A percentile compares a stretch with the other conserved stretches of the same genome.
Conservation (phyloP, 2,329 filamentous ascomycete species). For the Verticillium dahliae region DNA sequence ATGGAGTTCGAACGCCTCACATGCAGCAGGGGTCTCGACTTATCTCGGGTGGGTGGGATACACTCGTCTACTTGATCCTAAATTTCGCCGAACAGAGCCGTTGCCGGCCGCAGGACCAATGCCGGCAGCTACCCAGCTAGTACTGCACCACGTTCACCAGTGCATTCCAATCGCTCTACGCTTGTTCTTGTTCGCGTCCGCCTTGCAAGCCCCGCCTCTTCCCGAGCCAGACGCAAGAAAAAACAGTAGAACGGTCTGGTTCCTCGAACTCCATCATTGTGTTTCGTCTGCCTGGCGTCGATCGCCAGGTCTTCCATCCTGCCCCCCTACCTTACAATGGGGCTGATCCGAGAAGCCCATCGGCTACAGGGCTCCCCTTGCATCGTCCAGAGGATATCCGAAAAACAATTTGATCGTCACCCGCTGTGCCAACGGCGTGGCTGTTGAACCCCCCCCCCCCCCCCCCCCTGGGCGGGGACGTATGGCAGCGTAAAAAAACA, state of each 20-base stretch:
- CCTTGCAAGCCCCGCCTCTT: neutral
- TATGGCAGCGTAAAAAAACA: neutral
- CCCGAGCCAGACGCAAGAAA: neutral
- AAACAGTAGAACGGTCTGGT: neutral
- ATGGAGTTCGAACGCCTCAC: neutral
- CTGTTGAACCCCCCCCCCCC: neutral
- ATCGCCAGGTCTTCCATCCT: neutral
- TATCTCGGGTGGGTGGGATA: neutral
- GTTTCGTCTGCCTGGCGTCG: neutral
- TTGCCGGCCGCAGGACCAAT: neutral
- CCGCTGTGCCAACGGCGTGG: neutral
- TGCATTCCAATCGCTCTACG: too few species aligned
- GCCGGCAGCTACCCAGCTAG: neutral
- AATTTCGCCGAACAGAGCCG: neutral
- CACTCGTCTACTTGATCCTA: neutral
- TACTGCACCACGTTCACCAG: neutral
- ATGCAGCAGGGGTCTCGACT: neutral
- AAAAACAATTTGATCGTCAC: neutral
- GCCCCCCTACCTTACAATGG: neutral
- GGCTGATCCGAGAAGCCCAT: neutral
- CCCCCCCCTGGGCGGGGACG: neutral
- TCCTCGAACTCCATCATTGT: too few species aligned
- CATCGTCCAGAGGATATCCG: neutral
- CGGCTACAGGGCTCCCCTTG: neutral
- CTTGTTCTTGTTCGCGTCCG: neutral